These are phyloP conservation scores for Endothia cerciana DNA, from an alignment of 2,329 filamentous ascomycete genomes.

Conservation along the genomic window DNA sequence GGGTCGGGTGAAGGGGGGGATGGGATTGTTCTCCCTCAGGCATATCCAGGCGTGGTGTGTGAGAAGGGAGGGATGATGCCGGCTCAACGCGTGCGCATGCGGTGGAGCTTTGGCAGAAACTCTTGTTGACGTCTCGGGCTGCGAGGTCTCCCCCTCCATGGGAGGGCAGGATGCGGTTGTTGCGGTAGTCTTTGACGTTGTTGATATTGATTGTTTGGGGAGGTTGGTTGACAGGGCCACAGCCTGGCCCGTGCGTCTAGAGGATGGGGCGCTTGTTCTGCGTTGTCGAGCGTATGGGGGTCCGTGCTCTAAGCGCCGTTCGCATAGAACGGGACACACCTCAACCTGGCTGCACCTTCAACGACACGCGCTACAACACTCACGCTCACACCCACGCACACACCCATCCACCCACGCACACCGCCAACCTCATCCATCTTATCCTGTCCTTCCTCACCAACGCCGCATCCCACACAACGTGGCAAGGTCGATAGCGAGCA, in stretches of 20 bases:
- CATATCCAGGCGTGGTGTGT: neutral
- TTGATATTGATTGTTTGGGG: constrained; percentile 12
- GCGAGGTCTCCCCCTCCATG: neutral
- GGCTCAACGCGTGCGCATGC: neutral
- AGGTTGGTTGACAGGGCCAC: constrained; percentile 6
- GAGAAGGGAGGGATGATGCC: neutral
- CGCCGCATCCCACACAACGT: neutral
- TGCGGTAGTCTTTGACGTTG: neutral
- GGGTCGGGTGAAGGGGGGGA: neutral
- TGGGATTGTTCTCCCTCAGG: neutral
- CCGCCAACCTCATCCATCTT: neutral
- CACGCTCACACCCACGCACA: too few species aligned
- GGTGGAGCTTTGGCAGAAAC: neutral
- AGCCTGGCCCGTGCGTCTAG: constrained; percentile 4
- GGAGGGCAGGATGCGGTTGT: neutral
- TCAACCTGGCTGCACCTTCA: neutral
- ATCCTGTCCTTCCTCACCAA: neutral
- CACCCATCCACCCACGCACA: too few species aligned
- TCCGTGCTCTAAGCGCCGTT: constrained; percentile 11
- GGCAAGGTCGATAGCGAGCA: neutral
- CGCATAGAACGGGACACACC: neutral
- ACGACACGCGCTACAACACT: neutral
- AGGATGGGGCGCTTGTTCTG: constrained; percentile 3
- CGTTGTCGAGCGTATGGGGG: neutral
- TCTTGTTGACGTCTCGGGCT: neutral